A percentile compares a stretch with the other conserved stretches of the same genome.
phyloP scores from a whole-genome alignment of 306 rosid species.

The Biancaea sappan region DNA sequence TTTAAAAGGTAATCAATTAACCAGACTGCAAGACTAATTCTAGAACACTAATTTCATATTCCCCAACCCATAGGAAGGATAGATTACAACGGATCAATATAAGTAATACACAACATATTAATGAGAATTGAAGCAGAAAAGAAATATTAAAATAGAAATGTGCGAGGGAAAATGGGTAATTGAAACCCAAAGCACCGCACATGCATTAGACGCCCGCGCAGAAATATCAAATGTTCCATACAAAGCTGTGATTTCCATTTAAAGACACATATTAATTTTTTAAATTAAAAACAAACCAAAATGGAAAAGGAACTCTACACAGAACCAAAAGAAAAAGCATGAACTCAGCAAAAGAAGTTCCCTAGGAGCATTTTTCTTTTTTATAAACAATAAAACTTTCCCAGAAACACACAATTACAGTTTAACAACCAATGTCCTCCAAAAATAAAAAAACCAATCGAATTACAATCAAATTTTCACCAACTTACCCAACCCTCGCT shows the following conservation, averaged over 20 bases:
- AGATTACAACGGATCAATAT: not conserved
- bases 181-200: slow-evolving; percentile 23
- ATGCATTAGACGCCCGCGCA: slow-evolving; percentile 21
- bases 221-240: slow-evolving; percentile 19
- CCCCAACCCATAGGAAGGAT: slow-evolving; percentile 4
- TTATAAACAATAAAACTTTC: not conserved
- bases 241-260: slow-evolving; percentile 8
- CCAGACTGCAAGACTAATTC: slow-evolving; percentile 9
- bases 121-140: not conserved
- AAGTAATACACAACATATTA: not conserved
- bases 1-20: not conserved
- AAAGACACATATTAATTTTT: not conserved
- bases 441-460: slow-evolving; percentile 16
- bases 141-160: not conserved
- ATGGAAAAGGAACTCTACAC: not conserved
- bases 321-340: not conserved
- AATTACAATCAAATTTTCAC: slow-evolving; percentile 18
- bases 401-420: slow-evolving; percentile 11
- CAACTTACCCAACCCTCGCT: slow-evolving; percentile 73
- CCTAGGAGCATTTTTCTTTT: not conserved
- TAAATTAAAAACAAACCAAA: not conserved
- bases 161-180: not conserved
- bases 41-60: not conserved
- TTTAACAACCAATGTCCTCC: not conserved
- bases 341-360: not conserved